These are phyloP conservation scores for Ganoderma resinaceum DNA, from an alignment of 1,284 basidiomycete species.

Conservation along the genomic window DNA sequence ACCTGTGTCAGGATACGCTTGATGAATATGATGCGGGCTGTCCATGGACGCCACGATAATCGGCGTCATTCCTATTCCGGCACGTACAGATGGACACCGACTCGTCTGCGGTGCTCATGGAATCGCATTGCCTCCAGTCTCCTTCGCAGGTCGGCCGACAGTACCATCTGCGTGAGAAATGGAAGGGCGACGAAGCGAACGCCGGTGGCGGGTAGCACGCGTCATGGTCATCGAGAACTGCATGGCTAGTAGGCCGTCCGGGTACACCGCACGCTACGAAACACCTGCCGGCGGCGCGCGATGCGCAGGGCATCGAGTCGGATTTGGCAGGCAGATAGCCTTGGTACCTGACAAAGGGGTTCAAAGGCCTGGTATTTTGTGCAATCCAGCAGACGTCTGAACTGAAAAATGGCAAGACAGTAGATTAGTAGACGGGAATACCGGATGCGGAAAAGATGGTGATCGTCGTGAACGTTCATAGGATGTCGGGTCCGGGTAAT, in stretches of 20 bases:
- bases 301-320: not conserved
- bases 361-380: not conserved
- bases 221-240: not conserved
- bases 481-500: not conserved
- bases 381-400: not conserved
- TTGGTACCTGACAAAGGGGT: not conserved
- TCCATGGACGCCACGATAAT: not conserved
- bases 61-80: not conserved
- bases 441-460: not conserved
- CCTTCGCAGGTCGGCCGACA: not conserved
- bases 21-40: conserved; percentile 7
- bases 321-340: not conserved
- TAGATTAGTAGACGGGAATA: conserved; percentile 21
- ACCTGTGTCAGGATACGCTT: conserved; percentile 2
- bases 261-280: conserved; percentile 1
- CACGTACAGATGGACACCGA: not conserved
- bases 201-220: not conserved
- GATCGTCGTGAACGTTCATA: not conserved
- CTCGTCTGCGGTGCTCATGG: not conserved
- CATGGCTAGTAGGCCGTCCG: not conserved
- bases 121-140: not conserved
- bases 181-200: not conserved
- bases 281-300: not conserved
- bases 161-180: not conserved
- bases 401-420: not conserved